Conservation (phyloP, 345 rosid genomes). For the Euclidium syriacum region DNA sequence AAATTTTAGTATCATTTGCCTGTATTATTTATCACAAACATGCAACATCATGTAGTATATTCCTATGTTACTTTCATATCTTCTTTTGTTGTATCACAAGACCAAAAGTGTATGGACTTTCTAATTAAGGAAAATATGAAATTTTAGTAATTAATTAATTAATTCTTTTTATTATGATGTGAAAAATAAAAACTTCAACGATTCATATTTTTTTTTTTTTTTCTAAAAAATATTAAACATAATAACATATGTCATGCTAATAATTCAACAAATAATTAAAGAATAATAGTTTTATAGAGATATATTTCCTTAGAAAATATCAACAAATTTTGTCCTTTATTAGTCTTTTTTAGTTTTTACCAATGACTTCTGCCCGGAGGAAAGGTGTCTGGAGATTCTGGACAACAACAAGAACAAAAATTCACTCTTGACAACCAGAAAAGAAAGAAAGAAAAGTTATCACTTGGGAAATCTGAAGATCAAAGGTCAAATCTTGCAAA, state of each 20-base stretch:
- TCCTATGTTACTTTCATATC: not conserved
- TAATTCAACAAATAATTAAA: too few species aligned
- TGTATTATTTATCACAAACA: not conserved
- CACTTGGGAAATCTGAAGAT: not conserved
- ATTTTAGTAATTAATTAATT: not conserved
- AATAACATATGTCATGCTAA: too few species aligned
- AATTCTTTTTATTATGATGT: not conserved
- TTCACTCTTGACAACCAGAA: not conserved
- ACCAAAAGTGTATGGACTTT: not conserved
- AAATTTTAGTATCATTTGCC: not conserved
- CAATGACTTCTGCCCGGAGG: too few species aligned
- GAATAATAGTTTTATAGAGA: too few species aligned
- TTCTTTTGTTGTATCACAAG: not conserved
- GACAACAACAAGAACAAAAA: not conserved
- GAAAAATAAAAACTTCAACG: too few species aligned
- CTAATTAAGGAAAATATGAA: not conserved
- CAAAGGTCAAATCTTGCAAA: slow-evolving; percentile 12
- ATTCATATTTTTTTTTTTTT: too few species aligned
- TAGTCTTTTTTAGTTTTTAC: too few species aligned
- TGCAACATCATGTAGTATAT: not conserved
- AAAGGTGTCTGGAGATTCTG: not conserved
- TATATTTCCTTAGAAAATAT: too few species aligned
- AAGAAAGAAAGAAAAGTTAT: not conserved
- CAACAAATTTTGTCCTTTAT: too few species aligned
- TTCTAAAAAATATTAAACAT: too few species aligned